Evolutionary conservation across 345 rosid species (phyloP), one percentile per base, ranked within the genome.

Genomic region (Pugionium dolabratum): DNA sequence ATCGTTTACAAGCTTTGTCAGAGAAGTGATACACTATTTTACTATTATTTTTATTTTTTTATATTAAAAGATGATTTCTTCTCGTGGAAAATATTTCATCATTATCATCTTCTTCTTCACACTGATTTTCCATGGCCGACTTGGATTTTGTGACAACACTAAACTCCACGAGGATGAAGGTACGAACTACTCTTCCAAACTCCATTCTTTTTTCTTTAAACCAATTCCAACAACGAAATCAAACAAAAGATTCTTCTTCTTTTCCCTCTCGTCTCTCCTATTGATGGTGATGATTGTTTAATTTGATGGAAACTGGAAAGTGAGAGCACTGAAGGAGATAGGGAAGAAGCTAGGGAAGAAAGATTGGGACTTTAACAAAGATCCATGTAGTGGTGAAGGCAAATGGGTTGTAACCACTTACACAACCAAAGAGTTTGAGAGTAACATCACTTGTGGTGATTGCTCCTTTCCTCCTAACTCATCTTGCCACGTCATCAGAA

Each of bases 341-440:
- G 91, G 79, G 62, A 75, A 58, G 76, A 85, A 76, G 61, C 7
- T 90, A 64, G 94, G 86, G 78, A 87, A 84, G 73, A 81, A 64
- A 53, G 91, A 86, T 54, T 92, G 96, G 96, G 71, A 83, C 50
- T 86, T 86, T 51, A 64, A 71, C 10, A 72, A 76, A 57, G 98
- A 90, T 68, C 97, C 97, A 9, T 92, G 97, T 71, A 82, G 87
- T 66, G 84, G 89, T 18, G 64, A 77, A 67, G 88, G 85, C 74
- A 87, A 79, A 41, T 89, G 93, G 95, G 47, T 9, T 0, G 37
- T 34, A 2, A 25, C 64, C 7, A 7, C 18, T 25, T 83, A 71
- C 18, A 67, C 54, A 34, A 27, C 51, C 50, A 72, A 67, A 74
- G 83, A 81, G 6, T 62, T 77, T 57, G 82, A 81, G 70, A 87